Evolutionary conservation across 2,329 filamentous ascomycete genomes (phyloP).

Genomic region (Onygenales sp.): DNA sequence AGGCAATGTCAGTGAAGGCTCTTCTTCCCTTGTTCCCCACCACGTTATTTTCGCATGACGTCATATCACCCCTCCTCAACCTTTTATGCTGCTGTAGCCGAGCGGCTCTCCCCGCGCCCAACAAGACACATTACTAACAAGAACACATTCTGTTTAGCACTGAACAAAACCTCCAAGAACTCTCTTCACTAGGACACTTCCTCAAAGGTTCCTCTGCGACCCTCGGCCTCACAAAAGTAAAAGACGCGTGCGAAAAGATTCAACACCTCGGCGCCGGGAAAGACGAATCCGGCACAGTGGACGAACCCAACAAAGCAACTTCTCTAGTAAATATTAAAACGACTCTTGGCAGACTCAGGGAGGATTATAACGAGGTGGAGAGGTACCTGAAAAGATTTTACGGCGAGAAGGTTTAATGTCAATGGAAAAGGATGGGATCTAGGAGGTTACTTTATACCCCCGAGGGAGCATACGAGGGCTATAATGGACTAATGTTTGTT

Average conservation of each 20-base stretch:
- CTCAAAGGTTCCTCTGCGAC: constrained; percentile 96
- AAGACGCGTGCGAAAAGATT: constrained; percentile 91
- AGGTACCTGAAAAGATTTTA: constrained; percentile 63
- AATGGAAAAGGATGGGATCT: neutral
- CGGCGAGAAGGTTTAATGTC: constrained; percentile 29
- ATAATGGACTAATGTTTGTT: constrained; percentile 6
- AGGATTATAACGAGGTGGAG: constrained; percentile 67
- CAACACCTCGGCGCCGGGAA: constrained; percentile 81
- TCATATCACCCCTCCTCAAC: constrained; percentile 4
- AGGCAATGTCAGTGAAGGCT: constrained; percentile 58
- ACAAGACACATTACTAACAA: neutral
- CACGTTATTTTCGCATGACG: constrained; percentile 5
- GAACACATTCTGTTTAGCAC: neutral
- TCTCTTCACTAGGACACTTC: constrained; percentile 86
- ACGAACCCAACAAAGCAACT: constrained; percentile 56
- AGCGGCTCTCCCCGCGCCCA: neutral
- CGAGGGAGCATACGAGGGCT: too few relatives aligned
- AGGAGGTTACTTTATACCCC: neutral
- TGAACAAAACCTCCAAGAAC: constrained; percentile 45
- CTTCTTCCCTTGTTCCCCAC: neutral
- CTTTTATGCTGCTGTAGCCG: too few relatives aligned
- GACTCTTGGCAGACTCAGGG: constrained; percentile 62
- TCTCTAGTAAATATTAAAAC: constrained; percentile 62
- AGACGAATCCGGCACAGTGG: constrained; percentile 61
- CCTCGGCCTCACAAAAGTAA: constrained; percentile 79